Conservation (phyloP, 495 filamentous ascomycete species). For the Xylaria acuta region DNA sequence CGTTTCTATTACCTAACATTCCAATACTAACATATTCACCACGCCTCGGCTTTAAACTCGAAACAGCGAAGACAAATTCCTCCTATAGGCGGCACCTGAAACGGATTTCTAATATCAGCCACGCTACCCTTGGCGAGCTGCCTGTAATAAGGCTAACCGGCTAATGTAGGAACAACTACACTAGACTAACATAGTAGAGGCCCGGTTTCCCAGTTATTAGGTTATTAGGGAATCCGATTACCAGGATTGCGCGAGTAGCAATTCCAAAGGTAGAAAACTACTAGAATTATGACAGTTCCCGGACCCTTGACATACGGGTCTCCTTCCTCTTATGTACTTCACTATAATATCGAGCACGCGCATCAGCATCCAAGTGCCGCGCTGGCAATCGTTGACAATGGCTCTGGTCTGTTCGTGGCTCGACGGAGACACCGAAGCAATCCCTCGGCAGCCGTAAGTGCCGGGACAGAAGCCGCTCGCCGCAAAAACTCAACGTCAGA, state of each 20-base stretch:
- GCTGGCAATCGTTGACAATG: background rate
- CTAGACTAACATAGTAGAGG: background rate
- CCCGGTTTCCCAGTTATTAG: background rate
- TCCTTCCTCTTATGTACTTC: constrained; percentile 13
- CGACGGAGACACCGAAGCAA: constrained; percentile 4
- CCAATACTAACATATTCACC: background rate
- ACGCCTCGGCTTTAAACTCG: background rate
- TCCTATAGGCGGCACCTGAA: background rate
- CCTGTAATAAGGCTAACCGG: background rate
- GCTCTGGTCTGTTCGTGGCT: constrained; percentile 5
- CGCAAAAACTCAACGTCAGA: background rate
- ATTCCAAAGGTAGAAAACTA: background rate
- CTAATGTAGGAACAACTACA: background rate
- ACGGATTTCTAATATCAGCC: background rate
- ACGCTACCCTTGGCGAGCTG: background rate
- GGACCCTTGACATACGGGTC: background rate
- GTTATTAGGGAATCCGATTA: background rate
- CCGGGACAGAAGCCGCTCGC: constrained; percentile 4
- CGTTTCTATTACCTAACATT: constrained; percentile 5
- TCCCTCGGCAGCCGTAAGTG: constrained; percentile 7
- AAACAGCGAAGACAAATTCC: background rate
- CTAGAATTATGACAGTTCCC: background rate
- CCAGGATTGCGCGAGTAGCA: background rate
- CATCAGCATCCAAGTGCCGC: background rate
- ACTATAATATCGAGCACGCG: background rate